phyloP scores from a whole-genome alignment of 2,329 filamentous ascomycete species.

The Didymella glomerata region DNA sequence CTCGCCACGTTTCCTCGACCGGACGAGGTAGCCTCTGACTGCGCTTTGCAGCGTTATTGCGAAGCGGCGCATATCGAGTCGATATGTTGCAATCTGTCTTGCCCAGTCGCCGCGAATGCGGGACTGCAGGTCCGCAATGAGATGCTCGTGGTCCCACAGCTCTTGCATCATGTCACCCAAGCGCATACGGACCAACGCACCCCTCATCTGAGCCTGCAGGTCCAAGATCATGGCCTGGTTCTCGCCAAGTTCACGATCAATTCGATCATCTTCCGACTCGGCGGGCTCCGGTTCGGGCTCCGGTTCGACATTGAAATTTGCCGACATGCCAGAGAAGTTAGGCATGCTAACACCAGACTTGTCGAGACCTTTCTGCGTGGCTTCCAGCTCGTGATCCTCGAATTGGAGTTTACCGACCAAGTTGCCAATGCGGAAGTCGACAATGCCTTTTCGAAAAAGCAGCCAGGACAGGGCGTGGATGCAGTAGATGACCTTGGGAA shows the following conservation, averaged over 20 bases:
- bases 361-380: constrained; percentile 95
- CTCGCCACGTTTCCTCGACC: constrained; percentile 68
- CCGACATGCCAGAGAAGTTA: constrained; percentile 96
- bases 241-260: constrained; percentile 81
- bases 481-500: constrained; percentile 98
- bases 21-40: constrained; percentile 77
- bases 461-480: constrained; percentile 97
- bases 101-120: constrained; percentile 87
- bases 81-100: constrained; percentile 82
- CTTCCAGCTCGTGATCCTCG: constrained; percentile 95
- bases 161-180: constrained; percentile 85
- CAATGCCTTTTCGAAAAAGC: constrained; percentile 92
- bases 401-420: constrained; percentile 96
- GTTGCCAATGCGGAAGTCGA: constrained; percentile 96
- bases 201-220: constrained; percentile 85
- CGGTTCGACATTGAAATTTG: constrained; percentile 89
- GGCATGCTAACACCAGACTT: constrained; percentile 96
- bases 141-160: constrained; percentile 85
- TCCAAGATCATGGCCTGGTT: constrained; percentile 77
- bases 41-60: constrained; percentile 81
- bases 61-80: constrained; percentile 82
- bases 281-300: constrained; percentile 77
- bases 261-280: constrained; percentile 89
- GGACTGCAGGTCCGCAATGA: constrained; percentile 82
- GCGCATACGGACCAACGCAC: constrained; percentile 77